Evolutionary conservation across 2,329 filamentous ascomycete genomes (phyloP), one percentile per base, ranked within the genome.

Genomic region (Beauveria medogensis): DNA sequence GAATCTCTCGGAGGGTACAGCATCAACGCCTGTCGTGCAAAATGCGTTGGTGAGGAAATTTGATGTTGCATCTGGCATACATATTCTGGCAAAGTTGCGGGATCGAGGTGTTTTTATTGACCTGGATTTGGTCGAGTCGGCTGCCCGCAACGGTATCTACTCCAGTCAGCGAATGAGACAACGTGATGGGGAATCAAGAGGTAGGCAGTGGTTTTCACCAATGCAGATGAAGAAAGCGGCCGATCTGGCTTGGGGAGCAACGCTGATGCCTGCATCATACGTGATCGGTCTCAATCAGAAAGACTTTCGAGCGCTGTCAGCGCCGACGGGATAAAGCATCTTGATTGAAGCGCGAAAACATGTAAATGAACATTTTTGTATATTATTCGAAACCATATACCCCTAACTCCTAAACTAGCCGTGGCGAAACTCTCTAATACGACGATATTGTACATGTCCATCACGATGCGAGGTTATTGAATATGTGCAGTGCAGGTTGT

Each of bases 1-100:
- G 43, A 18, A n/a, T 20, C 18, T 41, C 44, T 24, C 24, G 8
- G 16, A 40, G 7, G 26, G 37, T 24, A 24, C 37, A 20, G 30
- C 40, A 37, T 40, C 18, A 20, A 51, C 24, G 16, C n/a, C 30
- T 20, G 22, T 24, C 3, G 18, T 56, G 34, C 48, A 34, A n/a
- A 46, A 56, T 22, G 18, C 51, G 9, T 14, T 41, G 14, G 61
- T 68, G 10, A 55, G 65, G 10, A 66, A 65, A 34, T 73, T 70
- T 55, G 72, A 75, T 56, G 40, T 77, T 50, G 72, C 72, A 10
- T 70, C 69, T 34, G 75, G 75, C 26, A 71, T 77, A 8, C 70
- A 69, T 14, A 64, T 77, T 9, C 64, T 77, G 5, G 72, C 71
- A 28, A 62, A 66, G 3, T 64, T 77, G 5, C 68, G 72, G 14